Conservation (phyloP, 2,329 filamentous ascomycete species). For the Elsinoe batatas region DNA sequence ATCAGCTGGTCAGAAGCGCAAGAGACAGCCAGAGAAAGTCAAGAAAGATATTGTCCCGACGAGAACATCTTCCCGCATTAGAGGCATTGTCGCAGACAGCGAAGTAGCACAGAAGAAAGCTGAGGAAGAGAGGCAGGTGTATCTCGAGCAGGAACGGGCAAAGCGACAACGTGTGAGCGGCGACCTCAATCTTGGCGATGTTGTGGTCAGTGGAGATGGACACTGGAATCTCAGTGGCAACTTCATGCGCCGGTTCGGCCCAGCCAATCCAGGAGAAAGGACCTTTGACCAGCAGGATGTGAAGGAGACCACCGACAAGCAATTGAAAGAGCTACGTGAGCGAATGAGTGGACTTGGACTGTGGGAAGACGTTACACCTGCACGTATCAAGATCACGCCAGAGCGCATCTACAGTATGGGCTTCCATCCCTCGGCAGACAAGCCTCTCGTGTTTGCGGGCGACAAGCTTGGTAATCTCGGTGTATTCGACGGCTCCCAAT, state of each 20-base stretch:
- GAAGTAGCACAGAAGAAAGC: constrained; percentile 60
- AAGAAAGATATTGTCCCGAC: constrained; percentile 51
- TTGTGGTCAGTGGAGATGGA: constrained; percentile 68
- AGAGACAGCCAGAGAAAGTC: constrained; percentile 36
- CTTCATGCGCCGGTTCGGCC: constrained; percentile 57
- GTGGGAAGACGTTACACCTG: constrained; percentile 77
- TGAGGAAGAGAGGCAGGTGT: constrained; percentile 51
- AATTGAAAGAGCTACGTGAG: constrained; percentile 60
- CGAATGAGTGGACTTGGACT: constrained; percentile 68
- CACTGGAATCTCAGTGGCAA: constrained; percentile 56
- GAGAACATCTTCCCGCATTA: constrained; percentile 51
- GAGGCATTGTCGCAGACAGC: constrained; percentile 55
- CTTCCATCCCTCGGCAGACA: constrained; percentile 79
- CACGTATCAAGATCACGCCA: constrained; percentile 76
- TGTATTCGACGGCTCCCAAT: constrained; percentile 79
- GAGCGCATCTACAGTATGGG: constrained; percentile 78
- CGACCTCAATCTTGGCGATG: constrained; percentile 62
- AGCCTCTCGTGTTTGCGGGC: constrained; percentile 82
- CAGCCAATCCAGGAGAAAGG: constrained; percentile 67
- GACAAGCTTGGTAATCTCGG: constrained; percentile 90
- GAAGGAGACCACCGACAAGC: constrained; percentile 66
- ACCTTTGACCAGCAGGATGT: constrained; percentile 83
- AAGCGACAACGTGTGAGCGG: constrained; percentile 57
- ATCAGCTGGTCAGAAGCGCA: constrained; percentile 31
- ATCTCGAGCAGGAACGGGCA: constrained; percentile 47